phyloP scores from a whole-genome alignment of 2,329 filamentous ascomycete species.

The Dendrostoma leiphaemia region DNA sequence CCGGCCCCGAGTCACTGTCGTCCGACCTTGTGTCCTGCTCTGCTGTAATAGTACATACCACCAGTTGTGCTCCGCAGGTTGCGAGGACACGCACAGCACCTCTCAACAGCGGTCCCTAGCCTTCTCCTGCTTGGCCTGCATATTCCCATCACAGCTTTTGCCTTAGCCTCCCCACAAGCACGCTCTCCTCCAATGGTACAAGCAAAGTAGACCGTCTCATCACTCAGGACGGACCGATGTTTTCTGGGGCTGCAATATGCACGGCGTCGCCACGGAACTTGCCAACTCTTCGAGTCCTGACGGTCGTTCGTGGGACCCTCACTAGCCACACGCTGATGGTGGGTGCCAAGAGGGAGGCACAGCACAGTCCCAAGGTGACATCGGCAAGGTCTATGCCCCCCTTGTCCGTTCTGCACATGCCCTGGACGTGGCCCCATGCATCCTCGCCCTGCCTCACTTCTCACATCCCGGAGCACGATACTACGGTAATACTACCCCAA shows the following conservation, averaged over 20 bases:
- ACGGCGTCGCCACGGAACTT: not conserved
- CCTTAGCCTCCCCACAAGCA: too few species aligned
- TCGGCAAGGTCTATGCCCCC: not conserved
- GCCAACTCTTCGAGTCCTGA: too few species aligned
- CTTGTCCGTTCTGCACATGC: not conserved
- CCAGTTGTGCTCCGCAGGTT: too few species aligned
- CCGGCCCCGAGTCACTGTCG: too few species aligned
- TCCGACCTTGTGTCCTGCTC: too few species aligned
- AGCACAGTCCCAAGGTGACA: not conserved
- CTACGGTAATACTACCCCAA: constrained; percentile 18
- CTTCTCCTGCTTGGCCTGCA: too few species aligned
- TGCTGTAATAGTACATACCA: too few species aligned
- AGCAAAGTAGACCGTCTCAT: too few species aligned
- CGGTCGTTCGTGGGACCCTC: not conserved
- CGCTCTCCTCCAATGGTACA: too few species aligned
- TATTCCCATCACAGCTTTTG: too few species aligned
- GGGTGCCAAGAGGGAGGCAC: not conserved
- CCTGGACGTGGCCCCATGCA: constrained; percentile 6
- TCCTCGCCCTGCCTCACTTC: constrained; percentile 15
- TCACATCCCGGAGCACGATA: constrained; percentile 11
- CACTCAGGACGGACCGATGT: not conserved
- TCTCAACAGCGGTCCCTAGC: too few species aligned
- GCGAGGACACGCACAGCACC: too few species aligned
- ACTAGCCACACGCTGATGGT: not conserved
- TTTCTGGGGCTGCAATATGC: not conserved